Percentiles rank a stretch among this genome's conserved stretches.
These are phyloP conservation scores for Pseudogymnoascus pannorum DNA, from an alignment of 2,329 filamentous ascomycete genomes.

Conservation along the genomic window DNA sequence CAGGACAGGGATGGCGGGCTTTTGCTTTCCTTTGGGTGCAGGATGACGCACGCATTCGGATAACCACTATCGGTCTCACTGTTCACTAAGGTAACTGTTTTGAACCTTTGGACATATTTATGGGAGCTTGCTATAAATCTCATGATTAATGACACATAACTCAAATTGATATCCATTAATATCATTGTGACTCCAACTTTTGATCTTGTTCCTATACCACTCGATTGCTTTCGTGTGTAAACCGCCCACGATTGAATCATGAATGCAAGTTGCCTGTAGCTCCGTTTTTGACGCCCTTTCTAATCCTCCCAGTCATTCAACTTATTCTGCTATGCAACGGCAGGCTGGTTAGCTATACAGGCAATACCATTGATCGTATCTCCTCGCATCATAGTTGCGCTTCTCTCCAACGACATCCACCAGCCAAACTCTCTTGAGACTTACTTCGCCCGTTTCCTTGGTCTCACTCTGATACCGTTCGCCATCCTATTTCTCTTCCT, in stretches of 20 bases:
- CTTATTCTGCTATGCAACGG: slow-evolving; percentile 43
- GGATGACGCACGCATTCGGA: neutral
- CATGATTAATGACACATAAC: neutral
- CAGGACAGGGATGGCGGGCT: slow-evolving; percentile 3
- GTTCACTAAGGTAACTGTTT: slow-evolving; percentile 1
- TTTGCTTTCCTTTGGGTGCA: neutral
- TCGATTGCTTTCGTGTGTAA: neutral
- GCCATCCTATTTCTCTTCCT: slow-evolving; percentile 50
- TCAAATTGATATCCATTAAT: neutral
- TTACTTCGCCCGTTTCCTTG: slow-evolving; percentile 56
- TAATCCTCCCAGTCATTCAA: slow-evolving; percentile 28
- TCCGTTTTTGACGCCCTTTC: neutral
- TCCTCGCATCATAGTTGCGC: slow-evolving; percentile 52
- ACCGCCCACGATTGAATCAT: neutral
- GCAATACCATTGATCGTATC: slow-evolving; percentile 45
- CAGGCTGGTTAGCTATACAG: slow-evolving; percentile 42
- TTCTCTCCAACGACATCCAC: slow-evolving; percentile 51
- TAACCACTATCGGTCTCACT: neutral
- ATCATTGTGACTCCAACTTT: neutral
- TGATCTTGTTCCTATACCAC: neutral
- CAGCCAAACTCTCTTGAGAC: slow-evolving; percentile 49
- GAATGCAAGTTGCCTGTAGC: neutral
- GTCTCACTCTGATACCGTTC: slow-evolving; percentile 50
- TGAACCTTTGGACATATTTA: neutral
- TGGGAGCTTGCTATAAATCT: neutral